Conservation (phyloP, 2,329 filamentous ascomycete species). For the Clonostachys rosea region DNA sequence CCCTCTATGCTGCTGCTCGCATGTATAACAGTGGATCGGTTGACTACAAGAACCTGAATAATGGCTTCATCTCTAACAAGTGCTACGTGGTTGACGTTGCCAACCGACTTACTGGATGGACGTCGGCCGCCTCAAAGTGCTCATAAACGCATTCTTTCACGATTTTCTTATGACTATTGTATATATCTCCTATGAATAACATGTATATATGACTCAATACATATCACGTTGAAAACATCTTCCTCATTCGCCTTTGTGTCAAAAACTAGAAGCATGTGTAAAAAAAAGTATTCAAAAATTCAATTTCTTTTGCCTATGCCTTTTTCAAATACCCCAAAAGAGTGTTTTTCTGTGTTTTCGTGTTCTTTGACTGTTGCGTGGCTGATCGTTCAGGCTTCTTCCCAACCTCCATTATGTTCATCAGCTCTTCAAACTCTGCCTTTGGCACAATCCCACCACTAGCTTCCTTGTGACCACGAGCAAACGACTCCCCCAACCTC, state of each 20-base stretch:
- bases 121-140: constrained; percentile 4
- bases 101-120: constrained; percentile 13
- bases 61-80: constrained; percentile 8
- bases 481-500: constrained; percentile 58
- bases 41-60: constrained; percentile 11
- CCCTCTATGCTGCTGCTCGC: constrained; percentile 10
- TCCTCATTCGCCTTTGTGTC: no score
- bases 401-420: constrained; percentile 52
- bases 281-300: no score
- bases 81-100: constrained; percentile 13
- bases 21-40: constrained; percentile 14
- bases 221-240: no score
- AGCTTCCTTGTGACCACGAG: constrained; percentile 62
- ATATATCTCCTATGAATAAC: no score
- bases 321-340: no score
- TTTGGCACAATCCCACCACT: constrained; percentile 59
- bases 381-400: constrained; percentile 30
- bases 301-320: no score
- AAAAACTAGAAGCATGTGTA: no score
- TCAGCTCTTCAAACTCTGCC: constrained; percentile 61
- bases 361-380: no score
- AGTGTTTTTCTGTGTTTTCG: no score
- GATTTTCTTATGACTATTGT: no score
- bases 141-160: background rate
- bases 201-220: no score